These are phyloP conservation scores for Neolentinus lepideus DNA, from an alignment of 1,284 basidiomycete genomes.

Conservation along the genomic window DNA sequence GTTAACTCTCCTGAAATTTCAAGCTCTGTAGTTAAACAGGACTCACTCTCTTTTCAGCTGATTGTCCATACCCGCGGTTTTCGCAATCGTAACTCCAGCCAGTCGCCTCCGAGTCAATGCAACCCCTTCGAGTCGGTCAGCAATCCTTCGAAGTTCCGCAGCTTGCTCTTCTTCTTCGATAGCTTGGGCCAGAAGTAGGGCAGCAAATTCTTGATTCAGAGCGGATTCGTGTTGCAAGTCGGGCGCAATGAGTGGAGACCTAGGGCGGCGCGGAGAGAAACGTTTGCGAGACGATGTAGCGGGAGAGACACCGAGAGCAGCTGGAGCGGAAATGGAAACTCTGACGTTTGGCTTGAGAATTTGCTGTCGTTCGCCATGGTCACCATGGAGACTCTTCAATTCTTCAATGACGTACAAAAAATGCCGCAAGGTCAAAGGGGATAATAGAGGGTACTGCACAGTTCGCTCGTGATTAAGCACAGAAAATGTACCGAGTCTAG, in stretches of 20 bases:
- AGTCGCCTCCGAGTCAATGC: conserved; percentile 6
- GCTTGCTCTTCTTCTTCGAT: conserved; percentile 20
- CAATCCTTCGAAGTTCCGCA: conserved; percentile 16
- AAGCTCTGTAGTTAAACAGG: neutral
- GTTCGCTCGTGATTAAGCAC: neutral
- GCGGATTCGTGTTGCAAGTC: neutral
- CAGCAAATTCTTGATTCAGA: conserved; percentile 20
- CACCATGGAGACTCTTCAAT: conserved; percentile 4
- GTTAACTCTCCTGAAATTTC: neutral
- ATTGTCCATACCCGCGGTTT: neutral
- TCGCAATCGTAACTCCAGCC: conserved; percentile 1
- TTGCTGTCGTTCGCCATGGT: neutral
- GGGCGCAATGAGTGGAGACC: neutral
- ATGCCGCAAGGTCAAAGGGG: conserved; percentile 6
- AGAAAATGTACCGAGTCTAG: neutral
- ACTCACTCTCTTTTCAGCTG: neutral
- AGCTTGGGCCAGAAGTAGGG: conserved; percentile 18
- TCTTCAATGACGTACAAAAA: conserved; percentile 14
- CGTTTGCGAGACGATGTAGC: neutral
- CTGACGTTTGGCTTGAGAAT: neutral
- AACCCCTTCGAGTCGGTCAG: conserved; percentile 14
- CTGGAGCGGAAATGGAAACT: neutral
- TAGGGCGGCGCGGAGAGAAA: neutral
- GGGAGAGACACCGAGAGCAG: neutral
- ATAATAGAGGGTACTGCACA: neutral